Base-by-base conservation (phyloP, 2,329 filamentous ascomycete species). In the Akanthomyces muscarius region DNA sequence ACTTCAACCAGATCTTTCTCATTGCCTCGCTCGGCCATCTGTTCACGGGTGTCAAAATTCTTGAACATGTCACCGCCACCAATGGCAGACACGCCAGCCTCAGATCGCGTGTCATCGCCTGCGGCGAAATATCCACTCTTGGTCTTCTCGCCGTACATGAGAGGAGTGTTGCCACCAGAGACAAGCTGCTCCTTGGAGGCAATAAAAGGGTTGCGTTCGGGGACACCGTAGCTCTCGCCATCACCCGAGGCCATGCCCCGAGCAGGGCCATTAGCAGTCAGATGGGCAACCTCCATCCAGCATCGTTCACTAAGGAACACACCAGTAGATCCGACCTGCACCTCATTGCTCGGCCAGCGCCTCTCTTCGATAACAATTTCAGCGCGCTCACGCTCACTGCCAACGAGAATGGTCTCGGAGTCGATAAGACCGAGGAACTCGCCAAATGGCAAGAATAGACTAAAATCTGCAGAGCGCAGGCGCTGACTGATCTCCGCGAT, bases 51-150 rank as follows among this genome's bases (percentile, higher is more conserved):
- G 69, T 98, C 94, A 8, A 98, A 82, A 70, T 97, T 97, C 71
- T 92, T 91, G 82, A 99, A 99, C 94, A 99, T 97, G 73, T 99
- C 95, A 8, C 95, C 93, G 60, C 86, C 90, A 54, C 93, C 90
- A 72, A 97, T 89, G 6, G 91, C 92, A n/a, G 94, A 97, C 2
- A 84, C 89, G 4, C 93, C 94, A 8, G 94, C 93, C 58, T 99
- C 95, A 36, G 95, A 98, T 50, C 92, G 91, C 8, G 88, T 81
- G 72, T 99, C 95, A 63, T 96, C 92, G 64, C 77, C 80, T 5
- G 60, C 60, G 60, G 89, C 89, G 70, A 97, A 97, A 73, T 97
- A 97, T 25, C 88, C 89, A 2, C 84, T 88, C 65, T 88, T 85
- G 64, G 83, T 83, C 73, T 92, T 92, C 74, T 97, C 93, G 64